Base-by-base conservation (phyloP, 2,329 filamentous ascomycete genomes). In the Pleoardoris graminearum region DNA sequence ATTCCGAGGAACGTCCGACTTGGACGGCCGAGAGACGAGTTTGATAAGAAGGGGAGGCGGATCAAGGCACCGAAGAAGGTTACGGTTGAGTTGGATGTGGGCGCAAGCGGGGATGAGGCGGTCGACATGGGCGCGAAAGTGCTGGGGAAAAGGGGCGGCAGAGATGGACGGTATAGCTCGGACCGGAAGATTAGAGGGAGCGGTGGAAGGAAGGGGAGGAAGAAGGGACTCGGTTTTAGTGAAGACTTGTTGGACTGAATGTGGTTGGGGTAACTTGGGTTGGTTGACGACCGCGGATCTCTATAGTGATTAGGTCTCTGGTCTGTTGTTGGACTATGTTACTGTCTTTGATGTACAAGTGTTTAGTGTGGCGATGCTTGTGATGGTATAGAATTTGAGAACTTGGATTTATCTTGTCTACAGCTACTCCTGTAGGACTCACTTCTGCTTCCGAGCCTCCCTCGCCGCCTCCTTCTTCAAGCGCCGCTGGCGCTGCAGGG, bases 1-100 rank as follows among this genome's bases (percentile, higher is more conserved):
- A 82, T 88, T 3, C 68, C 74, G 2, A 79, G 89, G 41, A 79
- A 77, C 12, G 76, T 89, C 37, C 82, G 85, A 7, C 74, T 88
- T 3, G 89, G 89, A 3, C 69, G 57, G 8, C 67, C 70, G 67
- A 47, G 72, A 64, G 63, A 71, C 63, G 54, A 76, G 72, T 56
- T 75, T 69, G 74, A 60, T 50, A 74, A 62, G 68, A 76, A 66
- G 68, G 74, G 60, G 50, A 68, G 59, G 55, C 73, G 48, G 68
- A 70, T 60, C 33, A 69, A 63, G 54, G 59, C 57, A 51, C 57
- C 57, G 8, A 70, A 69, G 62, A 64, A 69, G 41, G 50, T 71
- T 22, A 56, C 62, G 3, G 58, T 72, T 47, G 65, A 70, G 55
- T 51, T 71, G 25, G 62, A 59, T 1, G 48, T 69, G 41, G 63